phyloP scores from a whole-genome alignment of 75 land plant genomes.

The Pinus tabuliformis region DNA sequence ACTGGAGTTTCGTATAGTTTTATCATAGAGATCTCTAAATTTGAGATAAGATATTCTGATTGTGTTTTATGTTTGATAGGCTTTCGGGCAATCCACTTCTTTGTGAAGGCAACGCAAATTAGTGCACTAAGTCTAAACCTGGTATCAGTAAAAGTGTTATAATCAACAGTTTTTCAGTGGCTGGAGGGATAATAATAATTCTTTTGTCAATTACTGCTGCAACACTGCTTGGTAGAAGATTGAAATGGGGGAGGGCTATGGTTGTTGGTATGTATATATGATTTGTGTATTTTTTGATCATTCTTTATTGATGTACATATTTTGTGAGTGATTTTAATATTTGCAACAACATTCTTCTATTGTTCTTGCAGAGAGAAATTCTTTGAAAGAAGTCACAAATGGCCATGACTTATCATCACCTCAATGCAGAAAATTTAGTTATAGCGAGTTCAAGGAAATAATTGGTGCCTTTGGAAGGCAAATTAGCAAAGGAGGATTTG shows the following conservation, averaged over 20 bases:
- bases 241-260: too few relatives aligned
- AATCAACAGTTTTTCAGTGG: not conserved
- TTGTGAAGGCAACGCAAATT: not conserved
- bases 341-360: not conserved
- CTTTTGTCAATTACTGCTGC: not conserved
- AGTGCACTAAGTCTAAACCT: not conserved
- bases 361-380: not conserved
- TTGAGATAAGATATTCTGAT: not conserved
- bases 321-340: not conserved
- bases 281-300: not conserved
- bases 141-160: not conserved
- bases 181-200: not conserved
- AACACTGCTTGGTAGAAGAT: not conserved
- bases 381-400: not conserved
- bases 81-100: not conserved
- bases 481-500: constrained; percentile 51
- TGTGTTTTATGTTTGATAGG: not conserved
- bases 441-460: constrained; percentile 21
- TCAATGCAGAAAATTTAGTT: constrained; percentile 14
- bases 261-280: not conserved
- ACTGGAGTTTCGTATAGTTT: not conserved
- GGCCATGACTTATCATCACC: not conserved
- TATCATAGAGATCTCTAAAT: not conserved
- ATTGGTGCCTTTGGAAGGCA: constrained; percentile 24
- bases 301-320: not conserved